Evolutionary conservation across 2,329 filamentous ascomycete species (phyloP).

Genomic region (Massarina eburnea): DNA sequence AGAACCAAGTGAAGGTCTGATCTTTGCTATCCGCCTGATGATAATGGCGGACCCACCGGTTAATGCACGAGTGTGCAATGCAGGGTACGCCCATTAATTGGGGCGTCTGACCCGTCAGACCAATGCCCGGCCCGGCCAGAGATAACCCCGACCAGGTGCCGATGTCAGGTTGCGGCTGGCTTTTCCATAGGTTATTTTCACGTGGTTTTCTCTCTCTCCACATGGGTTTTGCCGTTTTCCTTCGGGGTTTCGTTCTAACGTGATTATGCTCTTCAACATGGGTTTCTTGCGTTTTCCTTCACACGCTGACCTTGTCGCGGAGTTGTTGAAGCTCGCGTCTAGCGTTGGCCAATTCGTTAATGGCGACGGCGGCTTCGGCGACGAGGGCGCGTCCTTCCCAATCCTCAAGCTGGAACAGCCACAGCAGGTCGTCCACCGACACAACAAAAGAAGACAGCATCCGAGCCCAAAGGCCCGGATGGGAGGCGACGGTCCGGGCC

Average conservation of each 20-base stretch:
- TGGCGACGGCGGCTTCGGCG: not conserved
- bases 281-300: not conserved
- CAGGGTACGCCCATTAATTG: too few species aligned
- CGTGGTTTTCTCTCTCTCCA: not conserved
- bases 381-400: not conserved
- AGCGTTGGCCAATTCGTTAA: not conserved
- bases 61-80: too few species aligned
- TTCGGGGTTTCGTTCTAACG: not conserved
- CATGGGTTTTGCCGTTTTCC: not conserved
- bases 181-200: too few species aligned
- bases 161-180: too few species aligned
- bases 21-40: too few species aligned
- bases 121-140: too few species aligned
- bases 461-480: too few species aligned
- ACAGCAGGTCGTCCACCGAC: slow-evolving; percentile 4
- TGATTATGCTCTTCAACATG: not conserved
- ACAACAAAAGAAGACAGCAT: not conserved
- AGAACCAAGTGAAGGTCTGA: too few species aligned
- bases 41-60: too few species aligned
- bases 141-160: too few species aligned
- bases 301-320: not conserved
- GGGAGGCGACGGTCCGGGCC: not conserved
- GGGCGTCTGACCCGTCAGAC: too few species aligned
- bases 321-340: not conserved
- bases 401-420: slow-evolving; percentile 3